Evolutionary conservation across 352 stramenopile species (phyloP), one percentile per base, ranked within the genome.

Genomic region (Phytophthora lateralis): DNA sequence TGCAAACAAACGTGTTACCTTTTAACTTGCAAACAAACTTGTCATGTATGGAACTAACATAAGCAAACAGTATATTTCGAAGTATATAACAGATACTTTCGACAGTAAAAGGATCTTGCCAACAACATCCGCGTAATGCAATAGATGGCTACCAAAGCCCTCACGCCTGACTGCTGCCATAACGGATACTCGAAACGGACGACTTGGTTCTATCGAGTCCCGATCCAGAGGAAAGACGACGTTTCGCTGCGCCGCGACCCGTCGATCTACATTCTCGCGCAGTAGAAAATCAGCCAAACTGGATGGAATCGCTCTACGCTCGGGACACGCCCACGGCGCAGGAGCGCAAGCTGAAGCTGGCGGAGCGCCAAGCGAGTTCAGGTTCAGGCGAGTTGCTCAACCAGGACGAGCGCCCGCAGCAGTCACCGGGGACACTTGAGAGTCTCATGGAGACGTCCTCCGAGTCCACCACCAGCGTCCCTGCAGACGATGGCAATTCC

Each of bases 241-340:
- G 58, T 58, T 69, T 69, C 63, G 17, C 45, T 38, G 57, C 15
- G 12, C 14, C 11, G 29, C 43, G 43, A 55, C 43, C 44, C 56
- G 43, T 66, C 45, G 44, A 52, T 15, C 21, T 32, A 6, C 35
- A 20, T 55, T 55, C 47, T 53, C 47, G 20, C 30, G 34, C 38
- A 73, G 32, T 68, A 51, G 41, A 41, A 42, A 58, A 34, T 11
- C 45, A 34, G 17, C 9, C 17, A 9, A 54, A 51, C 24, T 57
- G n/a, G 21, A 75, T 75, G 67, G 67, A 75, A 62, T 75, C 67
- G 34, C 63, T 75, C 2, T 75, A 73, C 39, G 67, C 63, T 48
- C 67, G 62, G 34, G 60, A 74, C 24, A 74, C 66, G 6, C 66
- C 66, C 30, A 74, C 60, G 12, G 53, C 57, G 11, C 53, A 63